Base-by-base conservation (phyloP, 1,284 basidiomycete species). In the Moesziomyces parantarcticus region DNA sequence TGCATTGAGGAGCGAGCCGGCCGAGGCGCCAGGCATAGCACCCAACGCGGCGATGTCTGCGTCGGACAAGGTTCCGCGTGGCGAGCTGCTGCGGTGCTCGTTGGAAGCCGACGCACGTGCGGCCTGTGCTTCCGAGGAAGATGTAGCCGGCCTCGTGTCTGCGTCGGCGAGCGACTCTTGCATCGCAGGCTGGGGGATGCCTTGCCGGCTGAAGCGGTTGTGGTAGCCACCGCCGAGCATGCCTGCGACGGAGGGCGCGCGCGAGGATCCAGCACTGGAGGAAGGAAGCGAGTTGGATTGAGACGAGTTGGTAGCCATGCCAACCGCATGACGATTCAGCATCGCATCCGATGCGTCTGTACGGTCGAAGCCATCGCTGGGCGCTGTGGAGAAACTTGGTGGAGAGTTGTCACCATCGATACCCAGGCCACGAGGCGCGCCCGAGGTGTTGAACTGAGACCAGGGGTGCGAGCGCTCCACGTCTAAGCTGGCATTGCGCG, bases 11-110 rank as follows among this genome's bases (percentile, higher is more conserved):
- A 41, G 73, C 75, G 45, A 67, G 50, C 49, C 49, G 5, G 76
- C 59, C 5, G 54, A 50, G 8, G 55, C 54, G 22, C 75, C 76
- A 10, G 71, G 75, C 43, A 69, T 59, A 6, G 76, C 68, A 22
- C 76, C 76, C 7, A 78, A 43, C n/a, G 57, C 55, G 9, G 66
- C 64, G 20, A 78, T 78, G 9, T 60, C 70, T 21, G 65, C 50
- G 44, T 79, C 77, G 14, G 74, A 74, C 25, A 78, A 55, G 10
- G 59, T 61, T 2, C 65, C 68, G 7, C 62, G 69, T 3, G 61
- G 60, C 25, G 62, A 52, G 34, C 26, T 48, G 23, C 21, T 52
- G 34, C 43, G 20, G 8, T 34, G 59, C 18, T 58, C 58, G 32
- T 48, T 49, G 18, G 68, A 65, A 1, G 54, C 18, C 21, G 50